Evolutionary conservation across 257 asterid genomes (phyloP), one percentile per base, ranked within the genome.

Genomic region (Solanum medicagineum): DNA sequence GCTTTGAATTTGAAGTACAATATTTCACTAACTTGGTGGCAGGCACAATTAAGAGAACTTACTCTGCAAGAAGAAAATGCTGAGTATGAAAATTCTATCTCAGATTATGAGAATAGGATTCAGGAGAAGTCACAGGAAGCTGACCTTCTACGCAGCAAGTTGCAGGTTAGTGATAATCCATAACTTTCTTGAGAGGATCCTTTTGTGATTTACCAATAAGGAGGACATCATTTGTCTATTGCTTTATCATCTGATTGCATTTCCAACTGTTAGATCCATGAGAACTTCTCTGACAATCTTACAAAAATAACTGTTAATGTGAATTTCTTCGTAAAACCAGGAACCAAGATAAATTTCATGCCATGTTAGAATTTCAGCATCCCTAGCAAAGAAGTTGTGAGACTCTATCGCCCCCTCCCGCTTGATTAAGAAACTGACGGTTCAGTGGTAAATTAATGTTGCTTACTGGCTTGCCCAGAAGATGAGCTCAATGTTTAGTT

Each of bases 61-160:
- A 91, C 93, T 59, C 88, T 96, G 89, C 96, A 63, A 89, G 95
- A 95, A 87, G 99, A 95, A 89, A 95, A 96, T 89, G 93, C 88
- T 6, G 98, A 95, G 90, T 96, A 93, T 80, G 93, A 94, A 85
- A 87, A 88, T 63, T 92, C 94, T 70, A 92, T 96, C 85, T 90
- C 93, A 8, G 88, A 80, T 91, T 94, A 91, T 81, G 94, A 94
- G 89, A 88, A 60, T 84, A 96, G 93, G 87, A 91, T 96, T 69
- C 93, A 85, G 92, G 98, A 91, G 89, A 93, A 90, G 90, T 70
- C 90, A 85, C 92, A 90, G 85, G 99, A 95, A 87, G 95, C 96
- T 57, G 92, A 92, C 51, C n/a, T 88, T 87, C 93, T 96, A 71
- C 90, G 86, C 87, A 89, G 71, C 88, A 96, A 91, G 92, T 91